These are phyloP conservation scores for Boletus vermiculosoides DNA, from an alignment of 768 basidiomycete species.

Conservation along the genomic window DNA sequence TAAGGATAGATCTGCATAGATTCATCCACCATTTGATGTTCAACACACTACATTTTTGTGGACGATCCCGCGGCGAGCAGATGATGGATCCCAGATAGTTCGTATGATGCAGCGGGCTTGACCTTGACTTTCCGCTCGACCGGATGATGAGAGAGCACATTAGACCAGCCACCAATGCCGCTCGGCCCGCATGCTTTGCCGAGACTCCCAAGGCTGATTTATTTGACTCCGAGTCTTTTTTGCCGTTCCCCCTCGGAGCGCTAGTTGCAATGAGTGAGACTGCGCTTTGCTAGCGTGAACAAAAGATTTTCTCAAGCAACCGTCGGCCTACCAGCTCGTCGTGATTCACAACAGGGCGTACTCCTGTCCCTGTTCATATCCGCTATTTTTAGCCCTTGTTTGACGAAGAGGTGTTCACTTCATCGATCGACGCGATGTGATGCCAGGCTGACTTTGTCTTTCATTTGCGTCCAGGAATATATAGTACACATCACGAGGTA, in stretches of 20 bases:
- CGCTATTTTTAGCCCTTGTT: background rate
- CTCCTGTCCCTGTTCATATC: background rate
- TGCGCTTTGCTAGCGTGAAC: background rate
- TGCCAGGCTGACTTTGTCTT: background rate
- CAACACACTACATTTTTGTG: background rate
- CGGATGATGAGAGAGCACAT: slow-evolving; percentile 1
- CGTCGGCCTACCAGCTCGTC: background rate
- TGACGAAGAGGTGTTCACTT: background rate
- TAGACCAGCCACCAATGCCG: slow-evolving; percentile 16
- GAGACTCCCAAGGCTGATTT: background rate
- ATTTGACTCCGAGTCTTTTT: slow-evolving; percentile 23
- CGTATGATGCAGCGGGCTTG: background rate
- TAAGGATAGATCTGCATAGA: background rate
- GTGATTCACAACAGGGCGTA: background rate
- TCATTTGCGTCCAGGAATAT: background rate
- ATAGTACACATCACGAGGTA: background rate
- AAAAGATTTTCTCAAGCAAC: background rate
- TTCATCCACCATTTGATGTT: background rate
- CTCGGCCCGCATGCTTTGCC: slow-evolving; percentile 17
- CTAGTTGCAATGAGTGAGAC: background rate
- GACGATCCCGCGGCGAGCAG: background rate
- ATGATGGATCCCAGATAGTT: background rate
- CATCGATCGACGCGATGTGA: slow-evolving; percentile 1
- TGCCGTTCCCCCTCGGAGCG: slow-evolving; percentile 14
- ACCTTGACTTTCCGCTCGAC: background rate